Conservation (phyloP, 108 stramenopile species). For the Aurantiochytrium sp. region DNA sequence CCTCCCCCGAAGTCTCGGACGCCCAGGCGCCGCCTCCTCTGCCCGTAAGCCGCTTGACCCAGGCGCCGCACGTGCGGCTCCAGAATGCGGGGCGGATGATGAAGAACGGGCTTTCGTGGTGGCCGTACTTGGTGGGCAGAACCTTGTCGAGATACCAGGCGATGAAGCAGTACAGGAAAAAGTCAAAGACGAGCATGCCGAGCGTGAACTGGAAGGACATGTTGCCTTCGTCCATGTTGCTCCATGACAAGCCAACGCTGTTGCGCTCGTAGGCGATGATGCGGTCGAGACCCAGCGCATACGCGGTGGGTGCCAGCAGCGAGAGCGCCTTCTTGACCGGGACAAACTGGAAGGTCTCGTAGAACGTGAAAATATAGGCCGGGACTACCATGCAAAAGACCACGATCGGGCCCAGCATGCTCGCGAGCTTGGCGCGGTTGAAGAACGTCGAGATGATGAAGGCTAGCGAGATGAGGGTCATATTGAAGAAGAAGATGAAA, state of each 20-base stretch:
- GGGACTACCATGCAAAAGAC: constrained; percentile 64
- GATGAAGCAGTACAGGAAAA: constrained; percentile 44
- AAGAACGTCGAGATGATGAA: constrained; percentile 52
- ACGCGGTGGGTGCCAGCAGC: constrained; percentile 56
- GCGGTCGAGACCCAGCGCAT: constrained; percentile 53
- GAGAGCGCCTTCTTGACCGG: constrained; percentile 47
- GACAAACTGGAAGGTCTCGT: constrained; percentile 29
- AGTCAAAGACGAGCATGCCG: constrained; percentile 49
- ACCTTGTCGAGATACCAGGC: constrained; percentile 60
- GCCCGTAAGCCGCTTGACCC: background rate
- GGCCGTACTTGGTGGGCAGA: constrained; percentile 47
- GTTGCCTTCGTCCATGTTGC: constrained; percentile 29
- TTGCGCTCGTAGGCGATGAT: constrained; percentile 55
- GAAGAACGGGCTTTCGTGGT: constrained; percentile 34
- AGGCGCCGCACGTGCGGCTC: background rate
- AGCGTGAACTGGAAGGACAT: constrained; percentile 37
- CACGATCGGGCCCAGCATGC: constrained; percentile 57
- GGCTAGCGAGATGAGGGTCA: constrained; percentile 19
- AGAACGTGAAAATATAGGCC: constrained; percentile 59
- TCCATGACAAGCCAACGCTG: constrained; percentile 45
- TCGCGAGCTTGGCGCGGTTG: constrained; percentile 58
- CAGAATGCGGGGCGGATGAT: constrained; percentile 33
- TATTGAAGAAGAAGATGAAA: constrained; percentile 43
- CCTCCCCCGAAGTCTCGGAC: background rate
- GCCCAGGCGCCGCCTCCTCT: background rate